A percentile compares a stretch with the other conserved stretches of the same genome.
Evolutionary conservation across 1,284 basidiomycete genomes (phyloP).

Genomic region (Schizophyllum commune): DNA sequence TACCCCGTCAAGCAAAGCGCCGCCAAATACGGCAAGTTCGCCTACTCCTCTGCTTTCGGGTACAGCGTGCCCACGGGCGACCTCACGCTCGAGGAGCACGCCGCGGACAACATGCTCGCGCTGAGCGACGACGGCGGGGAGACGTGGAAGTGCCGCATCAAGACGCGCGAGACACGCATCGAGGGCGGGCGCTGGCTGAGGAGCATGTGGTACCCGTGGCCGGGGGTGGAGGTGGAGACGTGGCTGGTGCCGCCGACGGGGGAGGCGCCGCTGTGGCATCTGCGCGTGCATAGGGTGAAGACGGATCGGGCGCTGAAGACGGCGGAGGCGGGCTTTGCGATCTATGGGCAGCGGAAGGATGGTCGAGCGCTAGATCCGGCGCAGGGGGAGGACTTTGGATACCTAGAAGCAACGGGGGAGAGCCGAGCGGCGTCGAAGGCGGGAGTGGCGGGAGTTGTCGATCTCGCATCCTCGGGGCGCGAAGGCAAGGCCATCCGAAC

Average conservation of each 20-base stretch:
- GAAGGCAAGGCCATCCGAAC: conserved; percentile 49
- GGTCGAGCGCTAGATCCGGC: conserved; percentile 50
- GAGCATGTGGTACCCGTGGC: conserved; percentile 70
- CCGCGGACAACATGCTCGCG: conserved; percentile 62
- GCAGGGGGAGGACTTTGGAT: conserved; percentile 37
- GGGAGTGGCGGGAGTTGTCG: conserved; percentile 57
- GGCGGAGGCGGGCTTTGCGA: conserved; percentile 67
- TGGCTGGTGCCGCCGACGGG: conserved; percentile 61
- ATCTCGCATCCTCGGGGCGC: conserved; percentile 29
- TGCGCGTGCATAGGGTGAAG: conserved; percentile 59
- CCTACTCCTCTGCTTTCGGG: conserved; percentile 68
- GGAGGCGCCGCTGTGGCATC: conserved; percentile 56
- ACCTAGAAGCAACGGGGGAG: conserved; percentile 31
- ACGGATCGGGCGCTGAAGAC: conserved; percentile 42
- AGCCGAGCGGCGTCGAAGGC: conserved; percentile 52
- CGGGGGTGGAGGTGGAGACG: conserved; percentile 66
- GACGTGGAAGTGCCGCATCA: conserved; percentile 61
- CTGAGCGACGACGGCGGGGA: conserved; percentile 62
- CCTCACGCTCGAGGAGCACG: conserved; percentile 64
- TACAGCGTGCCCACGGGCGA: conserved; percentile 67
- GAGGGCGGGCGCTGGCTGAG: conserved; percentile 51
- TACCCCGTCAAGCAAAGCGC: conserved; percentile 73
- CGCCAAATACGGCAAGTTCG: conserved; percentile 73
- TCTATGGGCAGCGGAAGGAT: conserved; percentile 61
- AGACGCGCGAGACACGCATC: conserved; percentile 55